phyloP scores from a whole-genome alignment of 2,329 filamentous ascomycete species.

The Trichoderma sp. region DNA sequence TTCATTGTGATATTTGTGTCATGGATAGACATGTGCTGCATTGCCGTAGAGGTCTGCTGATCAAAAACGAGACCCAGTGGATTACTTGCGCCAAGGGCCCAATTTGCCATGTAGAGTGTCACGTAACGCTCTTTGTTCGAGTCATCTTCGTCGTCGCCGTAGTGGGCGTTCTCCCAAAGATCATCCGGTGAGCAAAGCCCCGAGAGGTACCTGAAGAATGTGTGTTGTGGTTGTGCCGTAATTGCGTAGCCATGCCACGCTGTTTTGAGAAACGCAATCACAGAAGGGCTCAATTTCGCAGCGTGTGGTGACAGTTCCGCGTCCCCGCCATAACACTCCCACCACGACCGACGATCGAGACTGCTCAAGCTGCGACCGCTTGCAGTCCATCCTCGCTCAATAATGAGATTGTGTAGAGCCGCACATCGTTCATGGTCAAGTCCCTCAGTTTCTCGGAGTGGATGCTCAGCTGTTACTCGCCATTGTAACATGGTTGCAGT shows the following conservation, averaged over 20 bases:
- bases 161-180: constrained; percentile 6
- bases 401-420: constrained; percentile 14
- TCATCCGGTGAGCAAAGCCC: constrained; percentile 4
- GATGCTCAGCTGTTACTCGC: constrained; percentile 10
- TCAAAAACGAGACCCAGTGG: constrained; percentile 12
- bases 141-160: constrained; percentile 3
- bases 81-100: constrained; percentile 5
- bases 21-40: constrained; percentile 13
- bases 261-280: not conserved
- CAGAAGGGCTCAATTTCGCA: constrained; percentile 4
- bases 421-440: constrained; percentile 15
- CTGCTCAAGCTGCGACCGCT: constrained; percentile 10
- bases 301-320: not conserved
- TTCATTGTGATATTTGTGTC: constrained; percentile 13
- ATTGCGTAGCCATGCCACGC: constrained; percentile 11
- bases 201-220: constrained; percentile 7
- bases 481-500: constrained; percentile 2
- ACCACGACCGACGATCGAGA: constrained; percentile 5
- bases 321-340: constrained; percentile 13
- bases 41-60: constrained; percentile 5
- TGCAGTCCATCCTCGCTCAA: constrained; percentile 12
- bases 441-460: not conserved
- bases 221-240: not conserved
- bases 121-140: constrained; percentile 10
- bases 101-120: constrained; percentile 16